A percentile compares a stretch with the other conserved stretches of the same genome.
Evolutionary conservation across 2,329 filamentous ascomycete genomes (phyloP).

Genomic region (Diaporthe vaccinii): DNA sequence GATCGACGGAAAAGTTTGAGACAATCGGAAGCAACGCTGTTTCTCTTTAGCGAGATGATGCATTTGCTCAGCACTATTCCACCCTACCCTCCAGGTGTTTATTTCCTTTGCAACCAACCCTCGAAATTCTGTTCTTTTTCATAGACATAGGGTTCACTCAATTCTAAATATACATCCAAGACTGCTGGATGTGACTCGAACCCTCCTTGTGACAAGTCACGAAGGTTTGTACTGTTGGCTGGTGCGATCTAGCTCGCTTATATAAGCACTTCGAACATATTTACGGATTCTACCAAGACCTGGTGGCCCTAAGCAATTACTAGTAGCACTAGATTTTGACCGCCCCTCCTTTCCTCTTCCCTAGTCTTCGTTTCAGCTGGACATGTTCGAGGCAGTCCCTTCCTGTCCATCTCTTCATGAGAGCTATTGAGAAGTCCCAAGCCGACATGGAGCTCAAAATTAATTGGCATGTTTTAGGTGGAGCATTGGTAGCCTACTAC

Average conservation of each 20-base stretch:
- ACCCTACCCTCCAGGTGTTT: too few relatives aligned
- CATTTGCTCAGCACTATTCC: too few relatives aligned
- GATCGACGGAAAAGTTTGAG: background rate
- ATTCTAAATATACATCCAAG: background rate
- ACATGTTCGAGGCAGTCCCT: background rate
- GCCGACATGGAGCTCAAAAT: background rate
- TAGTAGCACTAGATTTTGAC: background rate
- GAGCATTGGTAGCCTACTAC: background rate
- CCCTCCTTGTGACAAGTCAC: background rate
- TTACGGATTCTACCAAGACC: background rate
- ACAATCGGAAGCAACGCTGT: background rate
- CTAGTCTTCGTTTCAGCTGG: too few relatives aligned
- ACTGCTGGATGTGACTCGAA: background rate
- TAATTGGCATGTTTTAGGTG: background rate
- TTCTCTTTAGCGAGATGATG: background rate
- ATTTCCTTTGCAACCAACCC: background rate
- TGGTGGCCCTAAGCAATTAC: slow-evolving; percentile 6
- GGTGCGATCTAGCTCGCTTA: background rate
- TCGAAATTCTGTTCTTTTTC: background rate
- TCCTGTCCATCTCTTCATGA: background rate
- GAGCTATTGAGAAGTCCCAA: background rate
- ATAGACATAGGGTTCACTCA: background rate
- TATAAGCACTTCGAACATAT: background rate
- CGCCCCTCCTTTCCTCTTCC: background rate
- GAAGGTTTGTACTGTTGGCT: too few relatives aligned